Evolutionary conservation across 1,284 basidiomycete species (phyloP).

Genomic region (Singerocomus inundabilis): DNA sequence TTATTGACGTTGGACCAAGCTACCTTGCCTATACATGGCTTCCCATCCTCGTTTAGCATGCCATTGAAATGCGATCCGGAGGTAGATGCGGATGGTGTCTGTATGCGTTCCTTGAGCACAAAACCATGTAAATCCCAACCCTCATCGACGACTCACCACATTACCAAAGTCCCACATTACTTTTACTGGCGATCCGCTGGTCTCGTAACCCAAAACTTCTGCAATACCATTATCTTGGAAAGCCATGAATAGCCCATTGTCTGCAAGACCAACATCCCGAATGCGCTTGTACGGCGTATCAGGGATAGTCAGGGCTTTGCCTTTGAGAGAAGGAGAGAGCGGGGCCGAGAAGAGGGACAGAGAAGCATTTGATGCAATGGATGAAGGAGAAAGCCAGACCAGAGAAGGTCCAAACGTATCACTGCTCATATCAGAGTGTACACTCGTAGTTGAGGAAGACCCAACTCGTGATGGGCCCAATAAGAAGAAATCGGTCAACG

Average conservation of each 20-base stretch:
- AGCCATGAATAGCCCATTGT: slow-evolving; percentile 51
- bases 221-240: slow-evolving; percentile 53
- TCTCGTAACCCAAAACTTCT: slow-evolving; percentile 49
- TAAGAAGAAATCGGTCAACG: slow-evolving; percentile 32
- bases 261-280: slow-evolving; percentile 53
- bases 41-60: slow-evolving; percentile 54
- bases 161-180: slow-evolving; percentile 58
- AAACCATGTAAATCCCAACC: neutral
- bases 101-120: slow-evolving; percentile 6
- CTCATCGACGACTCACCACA: slow-evolving; percentile 43
- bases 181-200: slow-evolving; percentile 41
- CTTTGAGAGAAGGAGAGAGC: slow-evolving; percentile 54
- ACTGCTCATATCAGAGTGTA: neutral
- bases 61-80: slow-evolving; percentile 60
- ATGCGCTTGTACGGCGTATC: slow-evolving; percentile 46
- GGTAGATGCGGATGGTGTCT: slow-evolving; percentile 41
- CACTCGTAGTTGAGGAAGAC: slow-evolving; percentile 29
- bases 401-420: slow-evolving; percentile 38
- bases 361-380: slow-evolving; percentile 12
- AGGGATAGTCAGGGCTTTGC: slow-evolving; percentile 44
- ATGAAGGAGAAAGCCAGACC: slow-evolving; percentile 64
- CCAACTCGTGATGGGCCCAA: slow-evolving; percentile 39
- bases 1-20: slow-evolving; percentile 66
- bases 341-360: slow-evolving; percentile 49
- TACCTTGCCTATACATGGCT: slow-evolving; percentile 65